These are phyloP conservation scores for Malus hybrid DNA, from an alignment of 331 rosid genomes.

Conservation along the genomic window DNA sequence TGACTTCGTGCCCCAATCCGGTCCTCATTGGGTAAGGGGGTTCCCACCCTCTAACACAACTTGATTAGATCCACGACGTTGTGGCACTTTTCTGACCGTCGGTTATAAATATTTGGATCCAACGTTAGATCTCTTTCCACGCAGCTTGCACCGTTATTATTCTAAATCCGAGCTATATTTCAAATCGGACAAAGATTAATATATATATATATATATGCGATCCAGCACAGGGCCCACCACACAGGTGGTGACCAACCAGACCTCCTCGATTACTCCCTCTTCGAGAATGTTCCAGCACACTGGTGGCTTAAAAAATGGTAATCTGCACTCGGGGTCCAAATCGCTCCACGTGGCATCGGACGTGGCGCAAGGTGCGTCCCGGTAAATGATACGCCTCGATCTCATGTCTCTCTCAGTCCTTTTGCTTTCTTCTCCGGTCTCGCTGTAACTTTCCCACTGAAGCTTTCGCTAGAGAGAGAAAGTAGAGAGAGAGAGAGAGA, in stretches of 20 bases:
- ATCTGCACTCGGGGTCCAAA: constrained; percentile 15
- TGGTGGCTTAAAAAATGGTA: neutral
- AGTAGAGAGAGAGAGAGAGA: neutral
- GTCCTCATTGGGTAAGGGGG: too few relatives aligned
- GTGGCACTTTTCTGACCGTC: neutral
- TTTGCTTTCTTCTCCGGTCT: neutral
- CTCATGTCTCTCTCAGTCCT: neutral
- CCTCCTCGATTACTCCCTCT: neutral
- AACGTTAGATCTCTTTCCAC: neutral
- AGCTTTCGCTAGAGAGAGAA: neutral
- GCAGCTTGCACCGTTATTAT: neutral
- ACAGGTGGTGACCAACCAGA: constrained; percentile 11
- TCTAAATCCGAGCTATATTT: neutral
- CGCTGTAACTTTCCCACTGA: neutral
- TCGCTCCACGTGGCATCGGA: constrained; percentile 45
- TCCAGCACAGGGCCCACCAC: neutral
- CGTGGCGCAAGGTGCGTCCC: constrained; percentile 35
- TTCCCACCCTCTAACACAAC: neutral
- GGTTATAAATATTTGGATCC: neutral
- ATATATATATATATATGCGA: too few relatives aligned
- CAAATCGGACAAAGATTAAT: neutral
- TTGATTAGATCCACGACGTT: neutral
- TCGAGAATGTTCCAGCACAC: constrained; percentile 48
- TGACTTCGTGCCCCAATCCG: too few relatives aligned
- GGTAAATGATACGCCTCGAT: constrained; percentile 34